These are phyloP conservation scores for Hypoxylon sp. DNA, from an alignment of 2,329 filamentous ascomycete species.

Conservation along the genomic window DNA sequence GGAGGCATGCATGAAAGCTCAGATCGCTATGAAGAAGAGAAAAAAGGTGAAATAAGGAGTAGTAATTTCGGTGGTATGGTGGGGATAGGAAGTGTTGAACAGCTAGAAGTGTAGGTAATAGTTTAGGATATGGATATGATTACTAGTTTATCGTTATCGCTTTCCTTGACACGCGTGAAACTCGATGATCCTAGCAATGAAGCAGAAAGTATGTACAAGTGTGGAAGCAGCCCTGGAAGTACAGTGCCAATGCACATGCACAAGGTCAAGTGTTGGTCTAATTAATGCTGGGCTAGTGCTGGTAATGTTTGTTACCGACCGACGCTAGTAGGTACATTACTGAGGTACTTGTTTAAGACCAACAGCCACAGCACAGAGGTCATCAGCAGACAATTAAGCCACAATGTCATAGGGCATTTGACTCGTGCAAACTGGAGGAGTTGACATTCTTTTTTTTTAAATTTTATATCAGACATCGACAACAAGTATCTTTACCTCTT, in stretches of 20 bases:
- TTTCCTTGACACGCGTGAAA: slow-evolving; percentile 26
- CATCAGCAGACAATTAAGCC: not conserved
- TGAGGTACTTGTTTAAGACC: not conserved
- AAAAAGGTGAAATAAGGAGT: slow-evolving; percentile 3
- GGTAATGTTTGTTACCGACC: slow-evolving; percentile 7
- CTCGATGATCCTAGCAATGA: slow-evolving; percentile 14
- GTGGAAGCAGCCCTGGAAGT: no score
- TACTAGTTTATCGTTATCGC: slow-evolving; percentile 36
- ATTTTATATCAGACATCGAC: no score
- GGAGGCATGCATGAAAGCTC: slow-evolving; percentile 44
- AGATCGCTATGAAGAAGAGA: slow-evolving; percentile 5
- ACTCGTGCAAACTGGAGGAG: no score
- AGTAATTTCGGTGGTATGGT: slow-evolving; percentile 13
- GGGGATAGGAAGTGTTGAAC: slow-evolving; percentile 13
- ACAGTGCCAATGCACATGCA: slow-evolving; percentile 27
- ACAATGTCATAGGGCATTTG: slow-evolving; percentile 7
- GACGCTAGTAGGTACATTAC: slow-evolving; percentile 5
- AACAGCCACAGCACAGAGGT: no score
- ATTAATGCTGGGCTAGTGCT: slow-evolving; percentile 10
- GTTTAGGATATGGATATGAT: slow-evolving; percentile 4
- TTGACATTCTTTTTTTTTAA: no score
- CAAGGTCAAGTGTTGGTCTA: slow-evolving; percentile 2
- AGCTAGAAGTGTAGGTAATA: slow-evolving; percentile 1
- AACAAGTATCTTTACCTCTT: no score
- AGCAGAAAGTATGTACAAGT: no score